These are phyloP conservation scores for Euphorbia neoarborescens DNA, from an alignment of 441 rosid genomes.

Conservation along the genomic window DNA sequence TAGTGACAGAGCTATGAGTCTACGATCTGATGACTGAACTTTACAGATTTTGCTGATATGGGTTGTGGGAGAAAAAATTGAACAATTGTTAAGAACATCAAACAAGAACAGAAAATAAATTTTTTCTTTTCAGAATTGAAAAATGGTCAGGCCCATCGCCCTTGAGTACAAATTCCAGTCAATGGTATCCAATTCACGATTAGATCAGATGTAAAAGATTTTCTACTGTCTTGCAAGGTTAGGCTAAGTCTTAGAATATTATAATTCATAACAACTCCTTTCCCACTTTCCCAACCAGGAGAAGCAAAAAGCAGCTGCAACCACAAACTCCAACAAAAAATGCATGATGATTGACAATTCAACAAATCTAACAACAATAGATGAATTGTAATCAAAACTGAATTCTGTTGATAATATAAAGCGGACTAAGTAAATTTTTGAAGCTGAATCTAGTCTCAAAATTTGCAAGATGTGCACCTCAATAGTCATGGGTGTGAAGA, in stretches of 20 bases:
- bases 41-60: too few relatives aligned
- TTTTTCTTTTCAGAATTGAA: neutral
- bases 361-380: neutral
- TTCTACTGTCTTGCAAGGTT: neutral
- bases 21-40: neutral
- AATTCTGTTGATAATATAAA: neutral
- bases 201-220: neutral
- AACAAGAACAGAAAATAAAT: neutral
- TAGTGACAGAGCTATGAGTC: neutral
- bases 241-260: neutral
- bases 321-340: neutral
- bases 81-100: neutral
- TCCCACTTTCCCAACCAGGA: constrained; percentile 1
- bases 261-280: neutral
- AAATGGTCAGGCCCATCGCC: neutral
- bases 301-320: neutral
- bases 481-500: constrained; percentile 83
- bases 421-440: neutral
- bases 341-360: neutral
- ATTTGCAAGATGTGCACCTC: constrained; percentile 34
- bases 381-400: neutral
- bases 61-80: neutral
- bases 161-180: constrained; percentile 1
- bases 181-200: constrained; percentile 5
- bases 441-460: neutral